phyloP scores from a whole-genome alignment of 129 eudicot genomes.

The Arctium minus region DNA sequence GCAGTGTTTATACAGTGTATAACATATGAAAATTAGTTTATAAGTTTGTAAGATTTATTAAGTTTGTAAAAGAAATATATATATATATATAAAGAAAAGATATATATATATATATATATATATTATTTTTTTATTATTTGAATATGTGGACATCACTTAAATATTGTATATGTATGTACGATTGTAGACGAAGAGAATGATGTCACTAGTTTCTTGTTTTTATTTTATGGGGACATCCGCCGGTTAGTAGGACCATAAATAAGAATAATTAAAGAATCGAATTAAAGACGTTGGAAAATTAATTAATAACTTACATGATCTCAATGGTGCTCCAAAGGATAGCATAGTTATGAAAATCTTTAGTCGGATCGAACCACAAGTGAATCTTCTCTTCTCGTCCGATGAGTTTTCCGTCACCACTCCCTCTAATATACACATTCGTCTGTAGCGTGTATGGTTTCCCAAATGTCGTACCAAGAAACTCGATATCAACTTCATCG shows the following conservation, averaged over 20 bases:
- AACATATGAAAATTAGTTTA: no score
- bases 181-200: not conserved
- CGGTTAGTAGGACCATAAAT: not conserved
- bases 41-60: no score
- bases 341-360: slow-evolving; percentile 74
- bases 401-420: slow-evolving; percentile 68
- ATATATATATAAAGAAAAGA: no score
- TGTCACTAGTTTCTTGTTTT: not conserved
- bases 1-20: no score
- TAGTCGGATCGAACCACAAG: slow-evolving; percentile 86
- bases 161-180: not conserved
- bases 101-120: no score
- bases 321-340: slow-evolving; percentile 77
- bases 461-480: slow-evolving; percentile 73
- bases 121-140: not conserved
- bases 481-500: slow-evolving; percentile 82
- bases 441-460: slow-evolving; percentile 79
- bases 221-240: not conserved
- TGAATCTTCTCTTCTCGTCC: slow-evolving; percentile 84
- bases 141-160: not conserved
- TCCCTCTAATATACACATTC: slow-evolving; percentile 81
- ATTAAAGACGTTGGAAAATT: not conserved
- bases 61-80: no score
- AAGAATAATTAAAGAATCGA: not conserved
- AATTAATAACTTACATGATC: slow-evolving; percentile 54